A percentile compares a stretch with the other conserved stretches of the same genome.
These are phyloP conservation scores for Podospora australis DNA, from an alignment of 495 filamentous ascomycete species.

Conservation along the genomic window DNA sequence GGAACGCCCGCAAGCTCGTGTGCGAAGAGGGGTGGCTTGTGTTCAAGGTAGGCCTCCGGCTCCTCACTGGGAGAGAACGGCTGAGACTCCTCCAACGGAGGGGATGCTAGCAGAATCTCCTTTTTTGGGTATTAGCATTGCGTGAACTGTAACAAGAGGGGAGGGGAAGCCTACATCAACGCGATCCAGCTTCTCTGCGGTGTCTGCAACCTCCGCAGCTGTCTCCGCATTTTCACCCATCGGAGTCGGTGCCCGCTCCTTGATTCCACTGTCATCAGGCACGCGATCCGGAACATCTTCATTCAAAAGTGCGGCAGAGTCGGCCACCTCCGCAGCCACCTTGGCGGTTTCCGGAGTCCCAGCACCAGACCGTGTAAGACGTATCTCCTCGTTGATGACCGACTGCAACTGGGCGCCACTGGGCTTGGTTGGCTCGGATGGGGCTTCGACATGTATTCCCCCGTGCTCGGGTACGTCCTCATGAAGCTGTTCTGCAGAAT, in stretches of 20 bases:
- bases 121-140: no score
- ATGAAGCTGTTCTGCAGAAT: constrained; percentile 36
- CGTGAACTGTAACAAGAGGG: no score
- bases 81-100: no score
- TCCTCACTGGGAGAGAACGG: no score
- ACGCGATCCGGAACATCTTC: constrained; percentile 24
- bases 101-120: no score
- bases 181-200: constrained; percentile 28
- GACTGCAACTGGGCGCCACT: not conserved
- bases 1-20: constrained; percentile 37
- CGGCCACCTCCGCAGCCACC: constrained; percentile 36
- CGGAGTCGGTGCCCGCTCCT: constrained; percentile 25
- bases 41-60: constrained; percentile 15
- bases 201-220: constrained; percentile 45
- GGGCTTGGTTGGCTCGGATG: not conserved
- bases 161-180: constrained; percentile 20
- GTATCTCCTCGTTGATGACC: not conserved
- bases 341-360: constrained; percentile 19
- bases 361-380: constrained; percentile 12
- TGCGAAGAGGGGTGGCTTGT: constrained; percentile 38
- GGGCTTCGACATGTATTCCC: no score
- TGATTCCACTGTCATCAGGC: constrained; percentile 21
- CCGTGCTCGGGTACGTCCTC: constrained; percentile 24
- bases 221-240: constrained; percentile 35
- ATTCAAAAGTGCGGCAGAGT: constrained; percentile 35